phyloP scores from a whole-genome alignment of 495 filamentous ascomycete genomes.

The Penicillium soppii region DNA sequence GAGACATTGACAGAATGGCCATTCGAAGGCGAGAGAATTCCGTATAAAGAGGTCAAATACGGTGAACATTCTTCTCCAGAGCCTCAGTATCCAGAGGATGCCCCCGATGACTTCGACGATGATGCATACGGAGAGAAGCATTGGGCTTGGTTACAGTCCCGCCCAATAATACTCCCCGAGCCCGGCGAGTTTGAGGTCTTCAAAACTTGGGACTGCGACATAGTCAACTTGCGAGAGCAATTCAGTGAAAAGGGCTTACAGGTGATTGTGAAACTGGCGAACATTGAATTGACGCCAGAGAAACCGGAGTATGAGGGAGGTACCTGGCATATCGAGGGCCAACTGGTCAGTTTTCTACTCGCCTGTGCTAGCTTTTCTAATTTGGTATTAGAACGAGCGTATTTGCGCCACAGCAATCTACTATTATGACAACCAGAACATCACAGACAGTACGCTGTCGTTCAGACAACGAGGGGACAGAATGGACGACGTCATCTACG shows the following conservation, averaged over 20 bases:
- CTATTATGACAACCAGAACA: constrained; percentile 63
- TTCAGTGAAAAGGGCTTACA: constrained; percentile 46
- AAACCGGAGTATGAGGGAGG: constrained; percentile 49
- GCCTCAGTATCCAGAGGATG: not conserved
- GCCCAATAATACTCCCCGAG: constrained; percentile 30
- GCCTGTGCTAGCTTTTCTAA: not conserved
- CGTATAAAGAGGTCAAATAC: too few relatives aligned
- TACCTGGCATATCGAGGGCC: constrained; percentile 56
- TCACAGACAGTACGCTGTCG: constrained; percentile 50
- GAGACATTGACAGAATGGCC: too few relatives aligned
- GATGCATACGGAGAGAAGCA: not conserved
- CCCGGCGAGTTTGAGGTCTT: constrained; percentile 27
- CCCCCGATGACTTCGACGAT: not conserved
- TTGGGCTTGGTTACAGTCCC: not conserved
- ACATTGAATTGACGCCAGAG: constrained; percentile 60
- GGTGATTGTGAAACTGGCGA: constrained; percentile 62
- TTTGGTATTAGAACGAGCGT: constrained; percentile 44
- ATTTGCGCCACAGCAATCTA: constrained; percentile 61
- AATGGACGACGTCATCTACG: constrained; percentile 12
- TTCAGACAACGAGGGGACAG: constrained; percentile 45
- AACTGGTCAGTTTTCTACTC: constrained; percentile 28
- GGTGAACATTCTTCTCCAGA: too few relatives aligned
- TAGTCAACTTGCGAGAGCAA: constrained; percentile 22
- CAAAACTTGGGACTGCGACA: not conserved
- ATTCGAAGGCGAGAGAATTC: too few relatives aligned